These are phyloP conservation scores for Phoma sp. DNA, from an alignment of 2,329 filamentous ascomycete species.

Conservation along the genomic window DNA sequence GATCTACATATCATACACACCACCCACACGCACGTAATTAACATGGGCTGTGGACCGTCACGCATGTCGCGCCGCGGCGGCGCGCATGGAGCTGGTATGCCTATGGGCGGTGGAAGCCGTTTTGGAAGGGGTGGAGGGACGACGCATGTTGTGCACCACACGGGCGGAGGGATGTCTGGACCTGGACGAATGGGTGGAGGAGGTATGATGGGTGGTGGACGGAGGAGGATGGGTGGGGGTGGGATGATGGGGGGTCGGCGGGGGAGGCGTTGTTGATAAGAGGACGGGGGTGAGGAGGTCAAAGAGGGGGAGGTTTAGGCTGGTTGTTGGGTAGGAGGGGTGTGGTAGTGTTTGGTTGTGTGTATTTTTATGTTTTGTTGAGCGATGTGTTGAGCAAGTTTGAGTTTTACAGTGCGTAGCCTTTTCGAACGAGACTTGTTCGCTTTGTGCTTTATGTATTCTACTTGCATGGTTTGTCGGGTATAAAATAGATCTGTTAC, in stretches of 20 bases:
- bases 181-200: slow-evolving; percentile 1
- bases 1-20: not conserved
- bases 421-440: too few relatives aligned
- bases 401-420: not conserved
- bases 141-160: slow-evolving; percentile 13
- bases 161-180: slow-evolving; percentile 4
- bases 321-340: not conserved
- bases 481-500: too few relatives aligned
- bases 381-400: not conserved
- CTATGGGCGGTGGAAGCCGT: slow-evolving; percentile 7
- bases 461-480: too few relatives aligned
- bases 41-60: slow-evolving; percentile 15
- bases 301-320: not conserved
- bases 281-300: not conserved
- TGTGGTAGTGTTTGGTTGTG: not conserved
- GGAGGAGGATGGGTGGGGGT: slow-evolving; percentile 1
- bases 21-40: not conserved
- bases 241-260: not conserved
- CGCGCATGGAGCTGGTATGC: slow-evolving; percentile 2
- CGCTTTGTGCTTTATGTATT: too few relatives aligned
- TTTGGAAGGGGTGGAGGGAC: slow-evolving; percentile 9
- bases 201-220: slow-evolving; percentile 1
- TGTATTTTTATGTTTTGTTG: not conserved
- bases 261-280: slow-evolving; percentile 1
- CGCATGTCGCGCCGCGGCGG: slow-evolving; percentile 12